Conservation (phyloP, 768 basidiomycete species). For the Phlebiopsis flavidoalba region DNA sequence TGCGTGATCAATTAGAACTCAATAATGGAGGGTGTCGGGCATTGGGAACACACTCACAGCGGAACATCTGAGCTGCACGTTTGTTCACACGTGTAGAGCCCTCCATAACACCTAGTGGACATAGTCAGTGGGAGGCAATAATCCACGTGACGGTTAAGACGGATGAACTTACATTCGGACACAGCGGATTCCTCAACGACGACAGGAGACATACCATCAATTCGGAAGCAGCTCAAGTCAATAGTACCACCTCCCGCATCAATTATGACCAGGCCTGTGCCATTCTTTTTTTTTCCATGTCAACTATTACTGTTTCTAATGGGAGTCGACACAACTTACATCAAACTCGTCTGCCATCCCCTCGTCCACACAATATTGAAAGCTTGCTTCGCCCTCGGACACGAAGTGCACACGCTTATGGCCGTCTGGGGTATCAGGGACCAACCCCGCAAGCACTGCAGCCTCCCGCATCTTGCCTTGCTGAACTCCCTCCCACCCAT, state of each 20-base stretch:
- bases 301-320: conserved; percentile 23
- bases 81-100: conserved; percentile 36
- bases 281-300: conserved; percentile 8
- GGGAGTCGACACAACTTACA: conserved; percentile 26
- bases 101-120: conserved; percentile 31
- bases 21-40: background rate
- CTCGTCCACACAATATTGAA: conserved; percentile 45
- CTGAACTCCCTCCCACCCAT: conserved; percentile 60
- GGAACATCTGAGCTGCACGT: conserved; percentile 23
- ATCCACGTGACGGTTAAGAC: background rate
- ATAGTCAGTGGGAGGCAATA: background rate
- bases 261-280: conserved; percentile 40
- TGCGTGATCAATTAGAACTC: background rate
- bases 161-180: conserved; percentile 26
- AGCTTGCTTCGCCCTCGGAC: conserved; percentile 58
- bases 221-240: conserved; percentile 35
- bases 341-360: conserved; percentile 13
- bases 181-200: conserved; percentile 32
- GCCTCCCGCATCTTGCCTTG: conserved; percentile 53
- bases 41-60: background rate
- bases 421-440: conserved; percentile 33
- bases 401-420: conserved; percentile 46
- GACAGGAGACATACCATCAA: background rate
- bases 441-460: conserved; percentile 47
- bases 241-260: conserved; percentile 47